These are phyloP conservation scores for Pelargonium australe DNA, from an alignment of 441 rosid genomes.

Conservation along the genomic window DNA sequence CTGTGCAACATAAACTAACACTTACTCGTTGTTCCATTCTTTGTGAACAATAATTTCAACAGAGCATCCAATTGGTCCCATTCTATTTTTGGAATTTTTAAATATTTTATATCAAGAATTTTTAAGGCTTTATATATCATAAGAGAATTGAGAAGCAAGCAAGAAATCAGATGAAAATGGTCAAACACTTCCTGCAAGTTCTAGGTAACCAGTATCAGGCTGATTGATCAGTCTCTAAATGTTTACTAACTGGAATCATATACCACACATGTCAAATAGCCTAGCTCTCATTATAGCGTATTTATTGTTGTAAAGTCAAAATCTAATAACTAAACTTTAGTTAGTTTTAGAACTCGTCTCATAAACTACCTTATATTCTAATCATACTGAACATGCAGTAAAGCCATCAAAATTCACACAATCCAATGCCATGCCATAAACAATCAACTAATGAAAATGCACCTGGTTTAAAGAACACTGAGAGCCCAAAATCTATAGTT, in stretches of 20 bases:
- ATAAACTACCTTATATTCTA: neutral
- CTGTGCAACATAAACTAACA: neutral
- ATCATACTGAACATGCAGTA: neutral
- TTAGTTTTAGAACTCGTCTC: neutral
- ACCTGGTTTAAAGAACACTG: conserved; percentile 91
- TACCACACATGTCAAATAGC: neutral
- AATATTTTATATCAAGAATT: too few species aligned
- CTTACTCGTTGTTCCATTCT: neutral
- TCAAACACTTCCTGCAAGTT: neutral
- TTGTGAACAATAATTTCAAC: neutral
- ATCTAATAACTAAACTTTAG: neutral
- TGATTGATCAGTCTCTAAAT: neutral
- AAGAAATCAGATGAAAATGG: neutral
- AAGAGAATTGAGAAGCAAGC: too few species aligned
- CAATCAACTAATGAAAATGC: neutral
- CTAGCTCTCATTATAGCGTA: neutral
- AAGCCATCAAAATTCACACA: neutral
- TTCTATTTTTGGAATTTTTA: too few species aligned
- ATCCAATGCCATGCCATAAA: neutral
- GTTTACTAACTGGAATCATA: neutral
- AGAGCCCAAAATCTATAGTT: conserved; percentile 90
- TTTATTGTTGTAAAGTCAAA: neutral
- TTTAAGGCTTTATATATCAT: too few species aligned
- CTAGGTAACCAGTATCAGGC: neutral
- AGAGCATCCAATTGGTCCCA: too few species aligned